These are phyloP conservation scores for Laburnicola sp. DNA, from an alignment of 2,329 filamentous ascomycete genomes.

Conservation along the genomic window DNA sequence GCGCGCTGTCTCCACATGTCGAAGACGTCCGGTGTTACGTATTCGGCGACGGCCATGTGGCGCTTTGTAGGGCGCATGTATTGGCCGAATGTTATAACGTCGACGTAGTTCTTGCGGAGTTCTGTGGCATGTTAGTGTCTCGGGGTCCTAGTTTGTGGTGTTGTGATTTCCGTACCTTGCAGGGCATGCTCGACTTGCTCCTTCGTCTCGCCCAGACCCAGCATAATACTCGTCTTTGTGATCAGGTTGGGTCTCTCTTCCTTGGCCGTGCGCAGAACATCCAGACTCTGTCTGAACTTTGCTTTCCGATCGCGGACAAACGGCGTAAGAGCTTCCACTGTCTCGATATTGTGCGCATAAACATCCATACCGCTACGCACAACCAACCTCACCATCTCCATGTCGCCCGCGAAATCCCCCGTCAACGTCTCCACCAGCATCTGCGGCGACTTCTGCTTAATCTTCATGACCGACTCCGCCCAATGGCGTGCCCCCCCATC, in stretches of 20 bases:
- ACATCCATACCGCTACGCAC: conserved; percentile 90
- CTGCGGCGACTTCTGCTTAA: conserved; percentile 73
- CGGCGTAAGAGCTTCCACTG: conserved; percentile 85
- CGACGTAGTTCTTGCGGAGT: conserved; percentile 77
- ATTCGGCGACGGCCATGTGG: conserved; percentile 95
- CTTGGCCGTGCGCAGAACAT: conserved; percentile 81
- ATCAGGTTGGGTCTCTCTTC: conserved; percentile 74
- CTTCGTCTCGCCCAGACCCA: conserved; percentile 91
- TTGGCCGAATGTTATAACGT: conserved; percentile 98
- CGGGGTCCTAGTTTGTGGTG: not conserved
- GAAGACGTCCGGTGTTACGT: conserved; percentile 88
- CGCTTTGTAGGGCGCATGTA: conserved; percentile 99
- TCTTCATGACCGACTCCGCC: conserved; percentile 89
- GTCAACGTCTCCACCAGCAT: conserved; percentile 83
- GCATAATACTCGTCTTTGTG: conserved; percentile 98
- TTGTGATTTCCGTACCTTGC: conserved; percentile 53
- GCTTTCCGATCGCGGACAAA: conserved; percentile 87
- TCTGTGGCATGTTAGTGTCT: conserved; percentile 52
- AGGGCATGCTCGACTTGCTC: conserved; percentile 80
- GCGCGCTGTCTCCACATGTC: conserved; percentile 89
- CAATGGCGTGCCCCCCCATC: conserved; percentile 91
- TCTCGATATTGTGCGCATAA: conserved; percentile 97
- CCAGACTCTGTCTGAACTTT: conserved; percentile 82
- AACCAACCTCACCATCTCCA: conserved; percentile 84
- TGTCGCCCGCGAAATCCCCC: conserved; percentile 81